Evolutionary conservation across 2,329 filamentous ascomycete species (phyloP), one percentile per base, ranked within the genome.

Genomic region (Phyllachora maydis): DNA sequence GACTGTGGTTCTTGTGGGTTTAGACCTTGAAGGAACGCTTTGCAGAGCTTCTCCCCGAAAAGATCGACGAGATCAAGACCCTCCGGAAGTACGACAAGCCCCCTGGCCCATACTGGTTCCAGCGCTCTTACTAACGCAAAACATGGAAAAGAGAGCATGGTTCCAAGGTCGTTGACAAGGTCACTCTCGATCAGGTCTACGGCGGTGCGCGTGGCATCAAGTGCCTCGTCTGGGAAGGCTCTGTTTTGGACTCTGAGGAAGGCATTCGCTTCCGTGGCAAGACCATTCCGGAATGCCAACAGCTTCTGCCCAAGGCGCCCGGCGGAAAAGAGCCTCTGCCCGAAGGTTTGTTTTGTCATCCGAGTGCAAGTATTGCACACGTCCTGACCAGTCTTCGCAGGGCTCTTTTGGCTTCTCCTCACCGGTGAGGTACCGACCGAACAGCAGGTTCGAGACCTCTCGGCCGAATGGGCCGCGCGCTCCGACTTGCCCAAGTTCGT

Each of bases 61-160:
- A 95, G 70, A 75, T 93, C 48, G 88, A 98, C 61, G 79, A 95
- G 70, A 82, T 98, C 65, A 98, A 98, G 79, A 72, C 81, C 54
- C 73, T 98, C 46, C 71, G 81, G 54, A 93, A 93, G 81, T 91
- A 63, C 50, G 74, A 56, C 30, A 24, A 18, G 23, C 20, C 25
- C 26, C 31, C 24, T 30, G 22, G 19, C 6, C 11, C 20, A 23
- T 20, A 23, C 11, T 34, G 27, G 31, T 45, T 45, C 30, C 42
- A 37, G 19, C 16, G 26, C 20, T 15, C 24, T 23, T 21, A 23
- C 21, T 14, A 29, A 31, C 30, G 18, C 33, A 42, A 30, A 39
- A 28, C 21, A 26, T 19, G 22, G 18, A 27, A 30, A 39, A 91
- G 82, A 60, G 85, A 92, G 49, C 70, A 90, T 53, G 88, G 88